These are phyloP conservation scores for Cadophora malorum DNA, from an alignment of 2,329 filamentous ascomycete genomes.

Conservation along the genomic window DNA sequence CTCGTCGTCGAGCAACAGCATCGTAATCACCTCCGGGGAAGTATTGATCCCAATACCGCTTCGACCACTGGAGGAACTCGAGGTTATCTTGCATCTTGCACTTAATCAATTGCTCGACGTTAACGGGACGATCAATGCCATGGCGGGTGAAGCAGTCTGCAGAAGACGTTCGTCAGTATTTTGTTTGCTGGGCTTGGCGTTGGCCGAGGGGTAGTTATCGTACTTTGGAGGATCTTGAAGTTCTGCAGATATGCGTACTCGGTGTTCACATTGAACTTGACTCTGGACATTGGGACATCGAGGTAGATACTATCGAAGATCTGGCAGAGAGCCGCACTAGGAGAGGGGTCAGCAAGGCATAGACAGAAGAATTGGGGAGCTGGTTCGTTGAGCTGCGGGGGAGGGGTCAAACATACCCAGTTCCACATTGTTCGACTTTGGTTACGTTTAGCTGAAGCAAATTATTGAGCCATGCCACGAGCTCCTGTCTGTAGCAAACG, in stretches of 20 bases:
- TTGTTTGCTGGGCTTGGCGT: constrained; percentile 19
- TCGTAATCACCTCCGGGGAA: constrained; percentile 98
- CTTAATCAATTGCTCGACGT: constrained; percentile 87
- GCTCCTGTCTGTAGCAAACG: constrained; percentile 76
- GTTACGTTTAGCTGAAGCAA: constrained; percentile 97
- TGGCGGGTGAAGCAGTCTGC: constrained; percentile 85
- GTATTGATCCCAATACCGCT: constrained; percentile 97
- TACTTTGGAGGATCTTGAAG: constrained; percentile 97
- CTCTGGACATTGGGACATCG: constrained; percentile 92
- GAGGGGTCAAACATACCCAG: constrained; percentile 70
- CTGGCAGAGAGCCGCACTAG: constrained; percentile 92
- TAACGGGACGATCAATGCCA: constrained; percentile 86
- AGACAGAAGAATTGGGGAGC: constrained; percentile 34
- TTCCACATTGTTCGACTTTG: constrained; percentile 99
- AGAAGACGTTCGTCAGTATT: constrained; percentile 22
- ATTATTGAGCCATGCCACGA: constrained; percentile 96
- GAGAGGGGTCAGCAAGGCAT: constrained; percentile 23
- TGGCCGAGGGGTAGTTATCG: constrained; percentile 26
- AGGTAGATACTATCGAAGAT: constrained; percentile 98
- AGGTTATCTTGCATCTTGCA: constrained; percentile 99
- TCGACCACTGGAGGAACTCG: constrained; percentile 97
- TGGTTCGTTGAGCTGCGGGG: constrained; percentile 46
- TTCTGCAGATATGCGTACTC: constrained; percentile 99
- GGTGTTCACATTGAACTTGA: constrained; percentile 97
- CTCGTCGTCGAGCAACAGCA: constrained; percentile 84